phyloP scores from a whole-genome alignment of 106 monocot genomes.

The Vanilla planifolia region DNA sequence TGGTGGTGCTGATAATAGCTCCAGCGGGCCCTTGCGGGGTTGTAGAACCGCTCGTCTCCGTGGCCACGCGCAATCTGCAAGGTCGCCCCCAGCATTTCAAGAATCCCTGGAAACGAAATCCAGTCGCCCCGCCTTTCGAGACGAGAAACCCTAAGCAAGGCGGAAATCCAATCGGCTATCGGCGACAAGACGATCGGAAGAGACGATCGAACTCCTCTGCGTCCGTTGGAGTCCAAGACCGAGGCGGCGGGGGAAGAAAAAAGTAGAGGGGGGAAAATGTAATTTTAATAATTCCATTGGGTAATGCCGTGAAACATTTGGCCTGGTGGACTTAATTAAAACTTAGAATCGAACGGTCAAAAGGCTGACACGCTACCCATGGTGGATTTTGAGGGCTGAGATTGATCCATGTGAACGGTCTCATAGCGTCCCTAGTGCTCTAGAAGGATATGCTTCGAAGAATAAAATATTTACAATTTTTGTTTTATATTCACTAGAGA shows the following conservation, averaged over 20 bases:
- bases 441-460: no score
- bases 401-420: no score
- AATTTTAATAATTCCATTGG: neutral
- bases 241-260: neutral
- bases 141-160: slow-evolving; percentile 1
- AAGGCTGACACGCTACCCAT: no score
- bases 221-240: neutral
- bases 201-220: neutral
- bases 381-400: no score
- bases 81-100: slow-evolving; percentile 34
- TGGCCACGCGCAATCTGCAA: slow-evolving; percentile 33
- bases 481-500: no score
- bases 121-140: neutral
- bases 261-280: neutral
- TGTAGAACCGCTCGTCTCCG: slow-evolving; percentile 45
- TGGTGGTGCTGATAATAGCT: slow-evolving; percentile 11
- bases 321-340: neutral
- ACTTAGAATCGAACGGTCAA: no score
- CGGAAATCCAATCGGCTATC: neutral
- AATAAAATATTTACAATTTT: no score
- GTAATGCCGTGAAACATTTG: neutral
- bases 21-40: slow-evolving; percentile 23
- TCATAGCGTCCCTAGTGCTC: no score
- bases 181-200: neutral
- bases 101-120: slow-evolving; percentile 2